Evolutionary conservation across 2,329 filamentous ascomycete species (phyloP).

Genomic region (Lachnellula occidentalis): DNA sequence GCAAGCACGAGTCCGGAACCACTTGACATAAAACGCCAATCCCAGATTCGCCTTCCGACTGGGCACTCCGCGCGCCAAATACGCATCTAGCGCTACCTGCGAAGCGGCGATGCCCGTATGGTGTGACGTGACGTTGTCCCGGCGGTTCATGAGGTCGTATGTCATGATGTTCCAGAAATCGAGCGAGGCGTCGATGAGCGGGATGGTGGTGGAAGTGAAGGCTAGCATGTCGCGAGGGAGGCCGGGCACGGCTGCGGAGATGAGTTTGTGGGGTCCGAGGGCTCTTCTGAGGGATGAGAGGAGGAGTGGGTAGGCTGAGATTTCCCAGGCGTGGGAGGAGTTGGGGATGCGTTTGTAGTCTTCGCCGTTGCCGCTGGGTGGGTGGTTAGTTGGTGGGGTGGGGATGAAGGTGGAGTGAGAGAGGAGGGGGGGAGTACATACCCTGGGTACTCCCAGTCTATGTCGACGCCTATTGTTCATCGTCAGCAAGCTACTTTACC

Average conservation of each 20-base stretch:
- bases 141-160: conserved; percentile 66
- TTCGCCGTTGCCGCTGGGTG: conserved; percentile 54
- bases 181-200: conserved; percentile 51
- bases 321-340: conserved; percentile 52
- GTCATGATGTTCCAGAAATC: conserved; percentile 68
- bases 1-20: conserved; percentile 46
- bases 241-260: conserved; percentile 66
- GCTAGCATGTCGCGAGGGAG: conserved; percentile 61
- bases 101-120: conserved; percentile 58
- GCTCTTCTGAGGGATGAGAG: conserved; percentile 52
- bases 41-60: conserved; percentile 54
- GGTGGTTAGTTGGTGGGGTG: conserved; percentile 15
- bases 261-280: conserved; percentile 50
- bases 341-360: conserved; percentile 65
- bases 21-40: conserved; percentile 64
- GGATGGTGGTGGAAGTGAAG: conserved; percentile 53
- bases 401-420: neutral
- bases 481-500: neutral
- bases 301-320: conserved; percentile 57
- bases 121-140: conserved; percentile 58
- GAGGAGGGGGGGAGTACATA: neutral
- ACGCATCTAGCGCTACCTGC: conserved; percentile 49
- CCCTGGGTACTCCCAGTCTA: conserved; percentile 50
- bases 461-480: conserved; percentile 34
- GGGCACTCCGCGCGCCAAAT: conserved; percentile 48